Evolutionary conservation across 441 rosid species (phyloP).

Genomic region (Melastoma candidum): DNA sequence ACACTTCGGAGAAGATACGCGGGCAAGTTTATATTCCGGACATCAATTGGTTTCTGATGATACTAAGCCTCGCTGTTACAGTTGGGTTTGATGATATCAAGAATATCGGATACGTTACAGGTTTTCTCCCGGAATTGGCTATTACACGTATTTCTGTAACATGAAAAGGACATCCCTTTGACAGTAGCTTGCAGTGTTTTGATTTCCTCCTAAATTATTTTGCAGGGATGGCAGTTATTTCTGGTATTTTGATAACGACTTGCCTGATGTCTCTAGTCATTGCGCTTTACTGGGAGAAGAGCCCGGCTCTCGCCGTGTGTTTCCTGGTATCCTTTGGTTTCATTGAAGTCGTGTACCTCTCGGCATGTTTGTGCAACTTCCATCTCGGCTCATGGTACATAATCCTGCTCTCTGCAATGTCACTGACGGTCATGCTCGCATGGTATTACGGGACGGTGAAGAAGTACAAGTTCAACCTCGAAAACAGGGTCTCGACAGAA

Average conservation of each 20-base stretch:
- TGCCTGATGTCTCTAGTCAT: constrained; percentile 67
- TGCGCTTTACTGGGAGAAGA: constrained; percentile 44
- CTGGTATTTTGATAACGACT: constrained; percentile 56
- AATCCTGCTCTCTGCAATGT: constrained; percentile 25
- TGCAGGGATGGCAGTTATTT: constrained; percentile 44
- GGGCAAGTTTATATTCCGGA: constrained; percentile 66
- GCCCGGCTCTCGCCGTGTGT: constrained; percentile 26
- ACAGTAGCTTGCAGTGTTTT: too few species aligned
- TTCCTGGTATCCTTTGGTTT: constrained; percentile 43
- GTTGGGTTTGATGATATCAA: constrained; percentile 31
- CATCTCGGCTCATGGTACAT: constrained; percentile 56
- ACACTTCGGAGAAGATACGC: constrained; percentile 43
- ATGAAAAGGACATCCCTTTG: not conserved
- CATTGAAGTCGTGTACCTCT: constrained; percentile 39
- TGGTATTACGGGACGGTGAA: constrained; percentile 63
- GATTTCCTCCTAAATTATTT: too few species aligned
- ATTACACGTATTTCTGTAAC: not conserved
- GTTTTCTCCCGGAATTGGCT: constrained; percentile 12
- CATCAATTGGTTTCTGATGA: constrained; percentile 54
- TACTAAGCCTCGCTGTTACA: constrained; percentile 44
- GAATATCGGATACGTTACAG: constrained; percentile 43
- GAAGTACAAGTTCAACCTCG: constrained; percentile 50
- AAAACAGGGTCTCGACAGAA: constrained; percentile 54
- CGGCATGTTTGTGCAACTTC: constrained; percentile 33
- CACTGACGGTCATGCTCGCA: constrained; percentile 39